A percentile compares a stretch with the other conserved stretches of the same genome.
Evolutionary conservation across 208 protist species (phyloP).

Genomic region (Trypanosoma avium): DNA sequence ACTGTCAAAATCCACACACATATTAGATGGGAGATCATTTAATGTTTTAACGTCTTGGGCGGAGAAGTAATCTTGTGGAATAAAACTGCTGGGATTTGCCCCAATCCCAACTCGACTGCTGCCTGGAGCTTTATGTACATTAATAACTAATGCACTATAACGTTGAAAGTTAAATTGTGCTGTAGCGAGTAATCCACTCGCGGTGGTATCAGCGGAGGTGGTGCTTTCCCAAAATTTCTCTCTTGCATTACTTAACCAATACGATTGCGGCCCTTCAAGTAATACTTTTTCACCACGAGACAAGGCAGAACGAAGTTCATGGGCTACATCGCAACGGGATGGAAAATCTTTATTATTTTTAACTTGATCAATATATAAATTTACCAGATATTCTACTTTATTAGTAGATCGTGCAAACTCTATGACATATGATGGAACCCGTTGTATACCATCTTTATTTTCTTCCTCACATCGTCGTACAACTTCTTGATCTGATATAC

Average conservation of each 20-base stretch:
- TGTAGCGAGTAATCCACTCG: constrained; percentile 77
- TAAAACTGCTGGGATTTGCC: constrained; percentile 87
- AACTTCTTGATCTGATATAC: constrained; percentile 78
- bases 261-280: constrained; percentile 91
- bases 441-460: constrained; percentile 82
- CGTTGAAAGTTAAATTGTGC: constrained; percentile 87
- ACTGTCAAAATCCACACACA: constrained; percentile 83
- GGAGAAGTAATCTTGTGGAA: constrained; percentile 90
- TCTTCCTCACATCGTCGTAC: constrained; percentile 68
- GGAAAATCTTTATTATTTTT: constrained; percentile 81
- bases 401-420: constrained; percentile 76
- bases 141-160: constrained; percentile 79
- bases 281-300: constrained; percentile 82
- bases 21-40: constrained; percentile 52
- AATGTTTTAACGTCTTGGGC: constrained; percentile 80
- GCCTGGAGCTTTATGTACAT: constrained; percentile 91
- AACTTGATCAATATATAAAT: constrained; percentile 77
- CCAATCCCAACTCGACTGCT: constrained; percentile 91
- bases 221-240: constrained; percentile 93
- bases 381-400: constrained; percentile 80
- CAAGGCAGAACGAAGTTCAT: constrained; percentile 74
- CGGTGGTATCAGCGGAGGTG: constrained; percentile 88
- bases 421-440: constrained; percentile 82
- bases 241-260: constrained; percentile 90
- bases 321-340: constrained; percentile 74